A percentile compares a stretch with the other conserved stretches of the same genome.
phyloP scores from a whole-genome alignment of 2,329 filamentous ascomycete genomes.

The Tolypocladium capitatum region DNA sequence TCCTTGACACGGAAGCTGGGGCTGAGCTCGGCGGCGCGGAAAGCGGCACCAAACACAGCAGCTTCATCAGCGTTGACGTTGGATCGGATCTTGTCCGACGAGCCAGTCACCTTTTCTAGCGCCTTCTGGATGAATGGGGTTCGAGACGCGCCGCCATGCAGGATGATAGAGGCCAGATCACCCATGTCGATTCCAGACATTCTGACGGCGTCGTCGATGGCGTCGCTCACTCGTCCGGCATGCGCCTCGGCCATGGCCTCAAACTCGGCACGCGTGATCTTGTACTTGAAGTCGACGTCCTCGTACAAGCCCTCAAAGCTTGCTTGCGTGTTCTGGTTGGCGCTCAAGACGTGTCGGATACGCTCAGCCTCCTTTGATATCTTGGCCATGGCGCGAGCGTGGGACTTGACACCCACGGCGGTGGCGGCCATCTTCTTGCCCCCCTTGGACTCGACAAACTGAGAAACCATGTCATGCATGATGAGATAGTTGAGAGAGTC shows the following conservation, averaged over 20 bases:
- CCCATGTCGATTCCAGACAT: constrained; percentile 57
- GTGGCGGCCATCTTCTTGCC: constrained; percentile 53
- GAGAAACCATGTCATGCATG: constrained; percentile 72
- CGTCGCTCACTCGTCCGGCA: constrained; percentile 51
- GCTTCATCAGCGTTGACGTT: constrained; percentile 97
- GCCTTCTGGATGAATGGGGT: constrained; percentile 91
- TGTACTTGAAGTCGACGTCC: constrained; percentile 88
- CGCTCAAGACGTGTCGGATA: constrained; percentile 78
- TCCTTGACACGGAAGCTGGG: constrained; percentile 97
- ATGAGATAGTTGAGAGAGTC: constrained; percentile 82
- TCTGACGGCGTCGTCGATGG: constrained; percentile 62
- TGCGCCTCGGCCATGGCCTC: constrained; percentile 63
- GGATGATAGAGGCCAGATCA: constrained; percentile 79
- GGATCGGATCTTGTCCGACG: constrained; percentile 66
- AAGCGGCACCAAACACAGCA: constrained; percentile 88
- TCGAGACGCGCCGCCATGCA: constrained; percentile 79
- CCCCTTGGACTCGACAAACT: constrained; percentile 59
- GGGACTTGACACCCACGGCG: constrained; percentile 49
- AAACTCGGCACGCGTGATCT: constrained; percentile 66
- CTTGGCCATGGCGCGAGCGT: constrained; percentile 78
- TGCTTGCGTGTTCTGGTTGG: constrained; percentile 68
- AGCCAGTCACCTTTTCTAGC: constrained; percentile 63
- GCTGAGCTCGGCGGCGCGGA: constrained; percentile 83
- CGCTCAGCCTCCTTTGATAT: constrained; percentile 88
- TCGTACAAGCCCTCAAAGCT: constrained; percentile 85